phyloP scores from a whole-genome alignment of 2,329 filamentous ascomycete genomes.

The Clarireedia hainanense region DNA sequence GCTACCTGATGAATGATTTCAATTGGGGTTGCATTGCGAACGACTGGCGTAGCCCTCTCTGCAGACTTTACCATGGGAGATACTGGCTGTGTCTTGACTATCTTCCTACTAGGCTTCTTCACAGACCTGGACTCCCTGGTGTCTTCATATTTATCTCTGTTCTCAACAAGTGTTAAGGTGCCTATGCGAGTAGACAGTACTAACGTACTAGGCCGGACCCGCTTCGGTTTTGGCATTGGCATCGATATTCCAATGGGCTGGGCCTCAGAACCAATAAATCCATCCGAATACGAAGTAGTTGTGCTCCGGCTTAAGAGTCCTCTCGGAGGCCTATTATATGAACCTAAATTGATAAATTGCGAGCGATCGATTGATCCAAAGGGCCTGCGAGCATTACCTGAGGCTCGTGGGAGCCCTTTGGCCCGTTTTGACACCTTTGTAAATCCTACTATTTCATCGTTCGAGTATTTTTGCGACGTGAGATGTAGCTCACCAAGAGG shows the following conservation, averaged over 20 bases:
- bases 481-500: slow-evolving; percentile 17
- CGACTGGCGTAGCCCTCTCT: neutral
- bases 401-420: neutral
- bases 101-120: neutral
- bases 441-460: neutral
- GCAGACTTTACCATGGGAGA: too few species aligned
- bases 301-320: too few species aligned
- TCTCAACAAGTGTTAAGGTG: slow-evolving; percentile 12
- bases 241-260: slow-evolving; percentile 19
- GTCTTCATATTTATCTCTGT: neutral
- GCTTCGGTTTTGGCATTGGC: slow-evolving; percentile 9
- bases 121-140: neutral
- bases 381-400: neutral
- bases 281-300: slow-evolving; percentile 18
- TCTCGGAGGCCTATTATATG: neutral
- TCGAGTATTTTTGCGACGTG: slow-evolving; percentile 5
- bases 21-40: neutral
- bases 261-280: slow-evolving; percentile 23
- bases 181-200: slow-evolving; percentile 3
- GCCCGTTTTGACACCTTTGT: neutral
- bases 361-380: slow-evolving; percentile 11
- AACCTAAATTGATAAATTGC: slow-evolving; percentile 16
- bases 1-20: neutral
- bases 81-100: neutral
- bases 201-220: neutral